These are phyloP conservation scores for Apiosordaria backusii DNA, from an alignment of 495 filamentous ascomycete genomes.

Conservation along the genomic window DNA sequence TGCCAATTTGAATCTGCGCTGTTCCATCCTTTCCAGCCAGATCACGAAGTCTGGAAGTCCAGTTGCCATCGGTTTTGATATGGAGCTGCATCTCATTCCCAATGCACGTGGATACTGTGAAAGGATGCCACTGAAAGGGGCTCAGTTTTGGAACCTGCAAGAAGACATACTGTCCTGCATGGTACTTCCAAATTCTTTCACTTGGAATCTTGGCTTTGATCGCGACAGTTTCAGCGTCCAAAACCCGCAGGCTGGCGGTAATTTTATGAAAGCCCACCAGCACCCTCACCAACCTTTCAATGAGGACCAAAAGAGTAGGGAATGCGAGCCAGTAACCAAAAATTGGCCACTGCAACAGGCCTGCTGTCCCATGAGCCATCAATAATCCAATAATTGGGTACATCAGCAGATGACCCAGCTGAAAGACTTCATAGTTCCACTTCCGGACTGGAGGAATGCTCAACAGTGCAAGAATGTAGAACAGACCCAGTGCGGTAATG, in stretches of 20 bases:
- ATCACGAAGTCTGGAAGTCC: constrained; percentile 40
- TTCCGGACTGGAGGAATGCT: constrained; percentile 34
- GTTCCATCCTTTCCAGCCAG: constrained; percentile 40
- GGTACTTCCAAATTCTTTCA: constrained; percentile 34
- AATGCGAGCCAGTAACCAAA: constrained; percentile 41
- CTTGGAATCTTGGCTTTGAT: constrained; percentile 32
- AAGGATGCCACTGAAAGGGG: constrained; percentile 39
- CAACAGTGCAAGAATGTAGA: constrained; percentile 30
- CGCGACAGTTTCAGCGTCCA: constrained; percentile 35
- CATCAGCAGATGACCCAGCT: constrained; percentile 39
- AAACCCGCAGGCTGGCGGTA: constrained; percentile 26
- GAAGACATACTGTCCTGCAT: constrained; percentile 40
- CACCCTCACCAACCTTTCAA: constrained; percentile 29
- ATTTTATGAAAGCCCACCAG: constrained; percentile 30
- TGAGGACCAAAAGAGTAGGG: constrained; percentile 32
- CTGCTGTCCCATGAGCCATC: constrained; percentile 33
- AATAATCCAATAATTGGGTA: constrained; percentile 38
- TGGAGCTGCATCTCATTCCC: constrained; percentile 37
- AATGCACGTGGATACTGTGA: constrained; percentile 21
- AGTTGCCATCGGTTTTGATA: constrained; percentile 48
- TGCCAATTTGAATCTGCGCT: constrained; percentile 35
- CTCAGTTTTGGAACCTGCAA: constrained; percentile 36
- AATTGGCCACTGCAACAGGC: constrained; percentile 36
- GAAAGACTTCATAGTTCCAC: constrained; percentile 38
- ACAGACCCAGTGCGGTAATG: constrained; percentile 30